Percentiles rank a stretch among this genome's conserved stretches.
phyloP scores from a whole-genome alignment of 164 flowering plant species.

The Aristolochia contorta region DNA sequence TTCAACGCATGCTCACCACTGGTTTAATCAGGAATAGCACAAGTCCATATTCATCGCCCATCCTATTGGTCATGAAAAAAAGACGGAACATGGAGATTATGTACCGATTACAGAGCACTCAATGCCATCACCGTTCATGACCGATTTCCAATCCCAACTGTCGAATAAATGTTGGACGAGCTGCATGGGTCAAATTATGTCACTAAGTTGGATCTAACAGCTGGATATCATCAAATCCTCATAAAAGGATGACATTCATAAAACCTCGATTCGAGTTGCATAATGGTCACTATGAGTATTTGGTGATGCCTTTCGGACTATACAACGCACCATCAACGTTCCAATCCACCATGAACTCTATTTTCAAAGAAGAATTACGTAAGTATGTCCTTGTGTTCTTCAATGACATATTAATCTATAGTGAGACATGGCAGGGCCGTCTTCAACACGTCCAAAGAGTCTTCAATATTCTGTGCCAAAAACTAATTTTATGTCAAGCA shows the following conservation, averaged over 20 bases:
- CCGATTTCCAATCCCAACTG: neutral
- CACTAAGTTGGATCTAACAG: neutral
- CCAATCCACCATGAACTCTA: neutral
- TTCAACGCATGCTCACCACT: neutral
- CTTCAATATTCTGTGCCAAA: neutral
- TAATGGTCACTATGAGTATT: conserved; percentile 1
- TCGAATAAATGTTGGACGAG: neutral
- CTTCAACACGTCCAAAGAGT: neutral
- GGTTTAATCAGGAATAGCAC: neutral
- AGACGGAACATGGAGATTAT: no score
- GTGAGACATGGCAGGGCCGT: no score
- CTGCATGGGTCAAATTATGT: neutral
- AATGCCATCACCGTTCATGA: neutral
- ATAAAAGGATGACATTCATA: neutral
- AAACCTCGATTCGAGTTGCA: neutral
- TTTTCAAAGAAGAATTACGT: neutral
- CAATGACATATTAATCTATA: neutral
- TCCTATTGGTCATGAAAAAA: neutral
- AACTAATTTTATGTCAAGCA: neutral
- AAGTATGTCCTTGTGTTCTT: neutral
- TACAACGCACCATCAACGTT: no score
- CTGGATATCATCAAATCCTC: conserved; percentile 5
- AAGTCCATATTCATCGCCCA: conserved; percentile 2
- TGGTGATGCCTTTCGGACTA: conserved; percentile 5
- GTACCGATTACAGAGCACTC: conserved; percentile 1